Conservation (phyloP, 208 protist genomes). For the Crithidia sp. region DNA sequence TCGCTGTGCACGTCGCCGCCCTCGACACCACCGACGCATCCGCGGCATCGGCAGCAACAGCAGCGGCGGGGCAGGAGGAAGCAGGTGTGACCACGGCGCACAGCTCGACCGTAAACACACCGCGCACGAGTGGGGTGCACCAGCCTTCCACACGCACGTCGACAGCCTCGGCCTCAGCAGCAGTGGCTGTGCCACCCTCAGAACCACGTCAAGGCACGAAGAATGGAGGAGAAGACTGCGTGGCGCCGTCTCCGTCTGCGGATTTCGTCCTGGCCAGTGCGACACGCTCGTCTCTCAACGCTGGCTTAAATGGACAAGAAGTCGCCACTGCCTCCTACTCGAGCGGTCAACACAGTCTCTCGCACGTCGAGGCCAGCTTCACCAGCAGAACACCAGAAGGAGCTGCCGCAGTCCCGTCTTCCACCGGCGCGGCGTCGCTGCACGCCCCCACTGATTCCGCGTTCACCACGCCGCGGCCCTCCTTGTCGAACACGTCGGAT, state of each 20-base stretch:
- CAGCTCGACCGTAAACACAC: constrained; percentile 21
- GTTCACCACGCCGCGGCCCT: constrained; percentile 15
- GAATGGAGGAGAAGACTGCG: no score
- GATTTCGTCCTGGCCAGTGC: constrained; percentile 6
- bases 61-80: constrained; percentile 3
- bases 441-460: background rate
- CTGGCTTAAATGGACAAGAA: background rate
- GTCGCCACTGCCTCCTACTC: no score
- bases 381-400: background rate
- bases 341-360: background rate
- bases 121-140: constrained; percentile 16
- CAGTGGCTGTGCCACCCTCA: background rate
- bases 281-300: constrained; percentile 6
- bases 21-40: constrained; percentile 15
- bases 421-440: no score
- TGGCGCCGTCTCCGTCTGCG: background rate
- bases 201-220: no score
- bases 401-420: no score
- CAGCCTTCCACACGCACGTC: background rate
- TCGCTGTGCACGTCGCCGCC: constrained; percentile 31
- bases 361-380: constrained; percentile 26
- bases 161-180: background rate
- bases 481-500: background rate
- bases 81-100: constrained; percentile 14
- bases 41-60: background rate